Evolutionary conservation across 306 rosid species (phyloP).

Genomic region (Fragaria nilgerrensis): DNA sequence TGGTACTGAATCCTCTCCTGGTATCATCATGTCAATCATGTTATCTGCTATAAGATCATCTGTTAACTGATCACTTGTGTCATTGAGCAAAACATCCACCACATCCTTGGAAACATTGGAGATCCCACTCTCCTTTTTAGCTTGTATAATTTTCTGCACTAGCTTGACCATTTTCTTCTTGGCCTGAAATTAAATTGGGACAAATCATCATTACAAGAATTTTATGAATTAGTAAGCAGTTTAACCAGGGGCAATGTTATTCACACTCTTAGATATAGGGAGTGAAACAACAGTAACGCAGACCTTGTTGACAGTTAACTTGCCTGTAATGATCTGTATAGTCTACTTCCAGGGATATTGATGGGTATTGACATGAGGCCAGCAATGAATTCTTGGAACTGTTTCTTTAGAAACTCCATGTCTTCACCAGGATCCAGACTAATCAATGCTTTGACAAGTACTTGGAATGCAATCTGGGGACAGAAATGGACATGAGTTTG

Average conservation of each 20-base stretch:
- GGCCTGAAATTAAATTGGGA: conserved; percentile 57
- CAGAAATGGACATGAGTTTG: conserved; percentile 29
- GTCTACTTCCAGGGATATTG: conserved; percentile 82
- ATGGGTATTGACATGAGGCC: conserved; percentile 92
- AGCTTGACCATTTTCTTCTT: conserved; percentile 82
- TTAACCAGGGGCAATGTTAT: background rate
- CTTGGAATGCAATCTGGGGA: conserved; percentile 84
- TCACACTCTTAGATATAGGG: background rate
- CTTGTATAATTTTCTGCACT: conserved; percentile 52
- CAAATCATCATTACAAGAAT: background rate
- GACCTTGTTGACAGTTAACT: conserved; percentile 14
- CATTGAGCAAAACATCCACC: conserved; percentile 79
- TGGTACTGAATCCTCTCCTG: conserved; percentile 98
- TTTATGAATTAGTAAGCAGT: background rate
- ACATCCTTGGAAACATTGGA: conserved; percentile 65
- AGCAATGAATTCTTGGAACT: conserved; percentile 82
- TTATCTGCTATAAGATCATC: conserved; percentile 85
- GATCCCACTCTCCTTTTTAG: conserved; percentile 37
- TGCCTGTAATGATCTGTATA: conserved; percentile 79
- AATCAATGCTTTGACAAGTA: conserved; percentile 80
- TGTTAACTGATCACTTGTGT: conserved; percentile 61
- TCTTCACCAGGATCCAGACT: conserved; percentile 77
- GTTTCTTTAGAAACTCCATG: conserved; percentile 73
- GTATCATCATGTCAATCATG: conserved; percentile 98
- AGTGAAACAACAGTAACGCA: background rate